Conservation (phyloP, 2,329 filamentous ascomycete genomes). For the Calonectria pauciramosa region DNA sequence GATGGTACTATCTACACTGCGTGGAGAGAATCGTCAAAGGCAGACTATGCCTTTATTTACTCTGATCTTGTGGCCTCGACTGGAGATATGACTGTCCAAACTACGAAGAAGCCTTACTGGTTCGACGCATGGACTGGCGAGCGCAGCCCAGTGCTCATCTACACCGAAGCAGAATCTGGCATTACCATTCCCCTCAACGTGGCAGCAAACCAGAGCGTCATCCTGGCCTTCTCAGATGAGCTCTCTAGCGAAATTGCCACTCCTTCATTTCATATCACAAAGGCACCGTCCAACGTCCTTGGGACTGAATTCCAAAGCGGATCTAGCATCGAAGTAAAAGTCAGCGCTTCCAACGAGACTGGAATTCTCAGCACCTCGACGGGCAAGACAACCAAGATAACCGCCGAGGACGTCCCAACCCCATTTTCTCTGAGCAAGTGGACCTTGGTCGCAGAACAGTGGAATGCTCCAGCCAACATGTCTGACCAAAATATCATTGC, state of each 20-base stretch:
- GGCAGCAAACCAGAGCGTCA: constrained; percentile 12
- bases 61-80: neutral
- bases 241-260: neutral
- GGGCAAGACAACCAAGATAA: neutral
- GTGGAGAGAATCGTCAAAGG: neutral
- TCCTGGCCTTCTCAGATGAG: neutral
- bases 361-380: neutral
- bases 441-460: constrained; percentile 15
- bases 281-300: neutral
- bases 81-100: neutral
- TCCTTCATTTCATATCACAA: neutral
- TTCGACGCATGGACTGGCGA: constrained; percentile 15
- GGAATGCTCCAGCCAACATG: constrained; percentile 11
- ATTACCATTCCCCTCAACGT: constrained; percentile 12
- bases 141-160: neutral
- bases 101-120: neutral
- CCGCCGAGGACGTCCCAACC: neutral
- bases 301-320: neutral
- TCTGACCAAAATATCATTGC: neutral
- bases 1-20: constrained; percentile 17
- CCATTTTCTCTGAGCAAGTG: neutral
- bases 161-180: neutral
- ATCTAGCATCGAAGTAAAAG: neutral
- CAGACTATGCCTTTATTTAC: constrained; percentile 15
- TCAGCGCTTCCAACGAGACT: neutral